Conservation (phyloP, 305 asterid genomes). For the Ajuga reptans region DNA sequence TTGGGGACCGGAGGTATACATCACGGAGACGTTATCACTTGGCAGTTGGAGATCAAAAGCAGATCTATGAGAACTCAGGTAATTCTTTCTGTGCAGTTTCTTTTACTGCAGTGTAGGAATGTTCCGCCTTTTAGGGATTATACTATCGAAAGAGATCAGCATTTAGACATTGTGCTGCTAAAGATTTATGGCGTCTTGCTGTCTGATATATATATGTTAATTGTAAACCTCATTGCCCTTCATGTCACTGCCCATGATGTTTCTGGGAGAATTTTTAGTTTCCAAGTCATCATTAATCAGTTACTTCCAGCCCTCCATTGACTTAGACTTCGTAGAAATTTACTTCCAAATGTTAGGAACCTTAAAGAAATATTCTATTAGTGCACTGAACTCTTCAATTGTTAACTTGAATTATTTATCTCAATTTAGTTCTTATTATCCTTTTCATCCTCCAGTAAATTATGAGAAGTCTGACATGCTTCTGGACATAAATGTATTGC, state of each 20-base stretch:
- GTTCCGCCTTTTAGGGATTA: background rate
- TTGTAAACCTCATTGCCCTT: background rate
- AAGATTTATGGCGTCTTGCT: background rate
- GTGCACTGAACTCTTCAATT: background rate
- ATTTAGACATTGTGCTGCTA: background rate
- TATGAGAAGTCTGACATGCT: background rate
- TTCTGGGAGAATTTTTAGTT: background rate
- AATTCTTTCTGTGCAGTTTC: constrained; percentile 24
- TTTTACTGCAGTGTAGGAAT: background rate
- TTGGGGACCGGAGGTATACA: constrained; percentile 30
- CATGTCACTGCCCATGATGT: background rate
- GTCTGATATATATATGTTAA: background rate
- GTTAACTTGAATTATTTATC: background rate
- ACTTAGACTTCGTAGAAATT: background rate
- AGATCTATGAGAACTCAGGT: constrained; percentile 45
- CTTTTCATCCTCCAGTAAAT: background rate
- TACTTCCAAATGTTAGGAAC: background rate
- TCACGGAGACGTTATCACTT: constrained; percentile 32
- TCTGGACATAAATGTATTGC: background rate
- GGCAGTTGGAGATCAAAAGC: constrained; percentile 43
- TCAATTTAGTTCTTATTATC: background rate
- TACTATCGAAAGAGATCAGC: constrained; percentile 8
- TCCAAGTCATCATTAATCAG: background rate
- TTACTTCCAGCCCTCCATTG: background rate
- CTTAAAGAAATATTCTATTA: background rate